Evolutionary conservation across 805 yeast genomes (phyloP).

Genomic region (Kluyveromyces aestuarii): DNA sequence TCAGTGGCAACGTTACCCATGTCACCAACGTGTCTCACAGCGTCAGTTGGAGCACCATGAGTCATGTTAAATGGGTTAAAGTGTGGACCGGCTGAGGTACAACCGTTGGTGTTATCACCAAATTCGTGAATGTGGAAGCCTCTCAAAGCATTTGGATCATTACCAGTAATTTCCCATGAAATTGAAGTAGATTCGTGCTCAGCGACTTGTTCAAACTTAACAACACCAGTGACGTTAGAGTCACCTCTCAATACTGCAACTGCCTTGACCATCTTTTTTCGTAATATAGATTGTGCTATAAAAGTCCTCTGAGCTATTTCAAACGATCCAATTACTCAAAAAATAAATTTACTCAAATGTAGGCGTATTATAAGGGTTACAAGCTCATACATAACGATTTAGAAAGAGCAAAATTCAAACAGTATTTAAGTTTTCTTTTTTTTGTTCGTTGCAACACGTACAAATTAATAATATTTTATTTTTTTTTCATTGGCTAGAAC

Average conservation of each 20-base stretch:
- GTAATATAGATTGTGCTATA: too few relatives aligned
- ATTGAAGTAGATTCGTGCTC: constrained; percentile 80
- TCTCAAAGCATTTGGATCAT: constrained; percentile 76
- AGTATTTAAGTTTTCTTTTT: neutral
- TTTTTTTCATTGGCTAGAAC: neutral
- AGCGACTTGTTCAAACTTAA: constrained; percentile 73
- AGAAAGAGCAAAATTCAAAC: neutral
- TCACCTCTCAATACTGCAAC: constrained; percentile 98
- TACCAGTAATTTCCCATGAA: constrained; percentile 83
- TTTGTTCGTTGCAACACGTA: neutral
- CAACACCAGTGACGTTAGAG: constrained; percentile 79
- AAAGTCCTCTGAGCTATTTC: neutral
- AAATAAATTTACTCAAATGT: neutral
- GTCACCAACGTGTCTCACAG: constrained; percentile 56
- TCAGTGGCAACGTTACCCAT: constrained; percentile 91
- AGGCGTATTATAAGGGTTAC: neutral
- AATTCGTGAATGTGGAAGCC: constrained; percentile 98
- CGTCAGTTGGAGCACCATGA: constrained; percentile 84
- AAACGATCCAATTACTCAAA: neutral
- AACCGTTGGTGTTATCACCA: constrained; percentile 95
- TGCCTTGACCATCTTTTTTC: constrained; percentile 30
- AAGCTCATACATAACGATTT: neutral
- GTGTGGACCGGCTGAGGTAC: constrained; percentile 98
- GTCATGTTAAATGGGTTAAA: constrained; percentile 84
- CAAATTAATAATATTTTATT: neutral